A percentile compares a stretch with the other conserved stretches of the same genome.
These are phyloP conservation scores for Apiospora pterosperma DNA, from an alignment of 2,329 filamentous ascomycete genomes.

Conservation along the genomic window DNA sequence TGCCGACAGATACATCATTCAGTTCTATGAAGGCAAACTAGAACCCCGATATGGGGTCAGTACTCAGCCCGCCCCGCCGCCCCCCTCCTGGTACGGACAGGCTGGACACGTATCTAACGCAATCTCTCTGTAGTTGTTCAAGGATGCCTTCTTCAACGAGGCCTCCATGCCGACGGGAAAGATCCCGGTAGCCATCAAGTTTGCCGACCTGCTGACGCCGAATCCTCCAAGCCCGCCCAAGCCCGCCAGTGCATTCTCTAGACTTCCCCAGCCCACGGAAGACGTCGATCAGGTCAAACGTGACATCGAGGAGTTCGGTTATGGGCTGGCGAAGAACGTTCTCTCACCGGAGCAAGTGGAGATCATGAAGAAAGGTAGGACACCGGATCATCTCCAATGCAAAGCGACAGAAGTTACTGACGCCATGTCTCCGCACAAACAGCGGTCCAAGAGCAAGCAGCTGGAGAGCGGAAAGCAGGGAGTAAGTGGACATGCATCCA, in stretches of 20 bases:
- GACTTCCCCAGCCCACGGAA: constrained; percentile 30
- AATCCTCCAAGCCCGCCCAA: constrained; percentile 13
- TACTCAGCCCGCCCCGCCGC: constrained; percentile 15
- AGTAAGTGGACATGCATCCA: background rate
- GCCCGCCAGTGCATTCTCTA: constrained; percentile 25
- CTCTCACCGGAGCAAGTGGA: background rate
- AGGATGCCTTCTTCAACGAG: constrained; percentile 21
- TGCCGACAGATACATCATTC: constrained; percentile 13
- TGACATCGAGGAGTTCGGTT: constrained; percentile 24
- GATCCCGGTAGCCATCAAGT: constrained; percentile 20
- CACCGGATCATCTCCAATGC: no score
- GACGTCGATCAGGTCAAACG: constrained; percentile 24
- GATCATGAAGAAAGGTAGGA: background rate
- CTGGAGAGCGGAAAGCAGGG: background rate
- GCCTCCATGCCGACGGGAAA: constrained; percentile 18
- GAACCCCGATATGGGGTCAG: constrained; percentile 21
- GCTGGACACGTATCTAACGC: background rate
- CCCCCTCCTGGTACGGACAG: background rate
- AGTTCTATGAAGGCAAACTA: constrained; percentile 21
- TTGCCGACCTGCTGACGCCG: constrained; percentile 17
- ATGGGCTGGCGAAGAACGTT: constrained; percentile 9
- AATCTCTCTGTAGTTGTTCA: constrained; percentile 17
- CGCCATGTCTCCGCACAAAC: background rate
- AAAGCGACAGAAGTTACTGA: background rate
- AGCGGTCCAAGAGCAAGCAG: constrained; percentile 1